Conservation (phyloP, 441 rosid species). For the Brassica hybrid region DNA sequence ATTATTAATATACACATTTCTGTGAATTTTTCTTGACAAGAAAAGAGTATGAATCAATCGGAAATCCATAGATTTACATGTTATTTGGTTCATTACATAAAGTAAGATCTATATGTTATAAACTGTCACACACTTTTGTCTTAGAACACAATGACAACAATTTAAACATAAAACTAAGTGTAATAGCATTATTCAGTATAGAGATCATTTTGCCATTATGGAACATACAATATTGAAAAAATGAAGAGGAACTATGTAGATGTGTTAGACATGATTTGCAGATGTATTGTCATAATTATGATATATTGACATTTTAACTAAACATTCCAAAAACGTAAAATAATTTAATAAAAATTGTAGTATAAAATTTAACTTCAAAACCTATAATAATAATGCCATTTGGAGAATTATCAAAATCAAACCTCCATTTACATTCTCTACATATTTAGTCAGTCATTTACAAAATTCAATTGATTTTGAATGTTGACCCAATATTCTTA, state of each 20-base stretch:
- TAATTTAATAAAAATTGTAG: background rate
- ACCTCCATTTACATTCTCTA: background rate
- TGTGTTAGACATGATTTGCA: background rate
- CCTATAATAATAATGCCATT: background rate
- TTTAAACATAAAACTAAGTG: background rate
- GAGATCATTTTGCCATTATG: background rate
- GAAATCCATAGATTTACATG: background rate
- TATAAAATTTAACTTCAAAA: background rate
- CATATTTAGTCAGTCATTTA: slow-evolving; percentile 1
- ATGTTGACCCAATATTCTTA: background rate
- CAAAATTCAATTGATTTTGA: background rate
- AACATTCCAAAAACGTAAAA: background rate
- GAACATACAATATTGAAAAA: background rate
- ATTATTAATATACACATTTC: background rate
- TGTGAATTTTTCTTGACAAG: background rate
- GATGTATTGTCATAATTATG: background rate
- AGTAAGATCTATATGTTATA: background rate
- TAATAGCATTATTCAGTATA: background rate
- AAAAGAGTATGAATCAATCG: background rate
- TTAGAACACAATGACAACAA: background rate
- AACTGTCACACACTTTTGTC: background rate
- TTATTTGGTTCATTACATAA: background rate
- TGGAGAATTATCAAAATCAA: background rate
- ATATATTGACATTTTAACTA: background rate
- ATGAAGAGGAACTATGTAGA: background rate